phyloP scores from a whole-genome alignment of 2,329 filamentous ascomycete species.

The Pseudocercospora eumusae region DNA sequence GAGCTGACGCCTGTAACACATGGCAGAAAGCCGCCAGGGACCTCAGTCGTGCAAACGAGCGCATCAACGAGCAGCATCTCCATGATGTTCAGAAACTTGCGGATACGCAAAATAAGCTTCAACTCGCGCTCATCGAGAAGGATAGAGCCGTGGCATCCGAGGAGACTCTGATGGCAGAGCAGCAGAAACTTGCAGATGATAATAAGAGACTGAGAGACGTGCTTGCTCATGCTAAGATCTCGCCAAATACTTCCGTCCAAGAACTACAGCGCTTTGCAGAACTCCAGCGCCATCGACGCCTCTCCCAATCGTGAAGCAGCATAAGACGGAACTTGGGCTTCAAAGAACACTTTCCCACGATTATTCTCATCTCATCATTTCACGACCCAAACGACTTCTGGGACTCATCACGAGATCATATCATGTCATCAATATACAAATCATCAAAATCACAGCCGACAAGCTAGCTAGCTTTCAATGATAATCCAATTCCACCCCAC shows the following conservation, averaged over 20 bases:
- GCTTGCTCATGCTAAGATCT: background rate
- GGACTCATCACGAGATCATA: background rate
- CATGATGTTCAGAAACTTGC: background rate
- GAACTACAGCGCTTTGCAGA: background rate
- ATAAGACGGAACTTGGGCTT: background rate
- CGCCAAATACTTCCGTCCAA: background rate
- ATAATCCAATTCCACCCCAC: conserved; percentile 6
- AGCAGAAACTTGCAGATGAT: conserved; percentile 2
- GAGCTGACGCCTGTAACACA: conserved; percentile 4
- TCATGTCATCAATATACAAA: background rate
- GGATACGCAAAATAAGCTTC: background rate
- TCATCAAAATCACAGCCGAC: background rate
- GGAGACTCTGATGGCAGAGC: background rate
- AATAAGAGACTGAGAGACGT: background rate
- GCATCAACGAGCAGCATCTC: background rate
- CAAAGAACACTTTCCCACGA: too few species aligned
- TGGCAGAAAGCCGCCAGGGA: background rate
- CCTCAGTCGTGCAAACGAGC: conserved; percentile 1
- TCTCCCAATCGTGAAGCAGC: background rate
- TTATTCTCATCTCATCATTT: background rate
- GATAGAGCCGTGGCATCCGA: background rate
- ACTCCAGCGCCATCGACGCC: background rate
- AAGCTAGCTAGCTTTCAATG: background rate
- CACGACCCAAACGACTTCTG: background rate
- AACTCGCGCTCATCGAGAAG: conserved; percentile 3